Evolutionary conservation across 2,329 filamentous ascomycete species (phyloP).

Genomic region (Fusarium euwallaceae): DNA sequence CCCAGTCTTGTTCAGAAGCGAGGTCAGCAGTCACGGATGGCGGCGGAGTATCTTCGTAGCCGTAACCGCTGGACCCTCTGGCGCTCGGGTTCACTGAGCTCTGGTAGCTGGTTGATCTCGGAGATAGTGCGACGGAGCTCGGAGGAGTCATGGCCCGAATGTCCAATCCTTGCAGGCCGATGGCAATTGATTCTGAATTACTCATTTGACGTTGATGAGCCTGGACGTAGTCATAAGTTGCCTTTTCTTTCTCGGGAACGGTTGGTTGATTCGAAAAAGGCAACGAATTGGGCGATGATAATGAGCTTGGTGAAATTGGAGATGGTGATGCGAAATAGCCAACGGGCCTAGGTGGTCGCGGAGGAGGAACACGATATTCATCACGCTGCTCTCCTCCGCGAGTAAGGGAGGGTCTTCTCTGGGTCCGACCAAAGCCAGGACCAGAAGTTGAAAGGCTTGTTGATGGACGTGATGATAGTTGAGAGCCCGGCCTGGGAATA

Average conservation of each 20-base stretch:
- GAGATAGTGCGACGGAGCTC: neutral
- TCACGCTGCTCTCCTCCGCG: neutral
- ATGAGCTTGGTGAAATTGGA: neutral
- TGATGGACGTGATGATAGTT: neutral
- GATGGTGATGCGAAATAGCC: neutral
- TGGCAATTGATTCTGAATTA: neutral
- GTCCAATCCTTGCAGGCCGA: neutral
- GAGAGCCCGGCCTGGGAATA: neutral
- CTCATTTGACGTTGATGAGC: neutral
- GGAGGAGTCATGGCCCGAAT: conserved; percentile 3
- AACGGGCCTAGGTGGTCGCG: neutral
- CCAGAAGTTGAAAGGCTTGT: neutral
- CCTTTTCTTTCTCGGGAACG: neutral
- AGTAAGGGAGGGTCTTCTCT: conserved; percentile 4
- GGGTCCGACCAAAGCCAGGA: neutral
- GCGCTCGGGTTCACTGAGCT: neutral
- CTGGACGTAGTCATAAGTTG: neutral
- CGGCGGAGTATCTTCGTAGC: neutral
- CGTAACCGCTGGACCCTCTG: neutral
- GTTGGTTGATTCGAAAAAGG: neutral
- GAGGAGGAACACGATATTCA: neutral
- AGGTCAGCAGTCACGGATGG: neutral
- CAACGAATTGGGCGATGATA: neutral
- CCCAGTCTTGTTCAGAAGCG: neutral
- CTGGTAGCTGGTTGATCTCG: neutral